phyloP scores from a whole-genome alignment of 176 grass and related monocot species.

The Musa schizocarpa region DNA sequence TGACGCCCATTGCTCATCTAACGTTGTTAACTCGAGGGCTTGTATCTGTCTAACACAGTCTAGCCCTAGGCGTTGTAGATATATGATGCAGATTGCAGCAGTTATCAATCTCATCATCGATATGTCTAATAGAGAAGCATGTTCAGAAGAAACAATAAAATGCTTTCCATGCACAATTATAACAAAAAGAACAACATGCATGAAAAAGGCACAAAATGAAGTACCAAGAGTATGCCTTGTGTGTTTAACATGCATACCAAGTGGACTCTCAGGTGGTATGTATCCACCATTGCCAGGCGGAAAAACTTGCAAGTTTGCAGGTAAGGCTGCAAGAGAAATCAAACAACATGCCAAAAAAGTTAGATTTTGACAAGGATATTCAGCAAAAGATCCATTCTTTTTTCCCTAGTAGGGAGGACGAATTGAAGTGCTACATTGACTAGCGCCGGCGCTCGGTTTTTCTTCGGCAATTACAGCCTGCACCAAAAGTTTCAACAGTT shows the following conservation, averaged over 20 bases:
- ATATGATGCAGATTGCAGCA: not conserved
- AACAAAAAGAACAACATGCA: not conserved
- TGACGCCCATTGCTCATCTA: too few species aligned
- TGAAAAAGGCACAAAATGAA: not conserved
- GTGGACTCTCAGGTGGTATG: slow-evolving; percentile 39
- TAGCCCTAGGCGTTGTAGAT: not conserved
- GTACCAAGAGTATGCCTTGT: not conserved
- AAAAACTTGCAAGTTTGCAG: slow-evolving; percentile 70
- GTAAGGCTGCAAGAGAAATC: slow-evolving; percentile 35
- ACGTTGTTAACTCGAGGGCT: too few species aligned
- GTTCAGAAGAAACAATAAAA: not conserved
- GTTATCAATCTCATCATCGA: not conserved
- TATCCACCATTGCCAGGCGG: slow-evolving; percentile 49
- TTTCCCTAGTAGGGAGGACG: not conserved
- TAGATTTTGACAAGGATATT: too few species aligned
- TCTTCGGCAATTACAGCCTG: slow-evolving; percentile 66
- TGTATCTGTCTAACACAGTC: not conserved
- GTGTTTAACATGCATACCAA: slow-evolving; percentile 29
- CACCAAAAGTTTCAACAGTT: not conserved
- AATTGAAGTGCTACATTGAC: slow-evolving; percentile 31
- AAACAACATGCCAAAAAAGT: slow-evolving; percentile 4
- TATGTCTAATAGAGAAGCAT: not conserved
- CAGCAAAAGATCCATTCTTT: not conserved
- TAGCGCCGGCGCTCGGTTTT: slow-evolving; percentile 25
- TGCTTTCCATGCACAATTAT: not conserved